phyloP scores from a whole-genome alignment of 371 early-diverging fungal genomes.

The Mucor sp. region DNA sequence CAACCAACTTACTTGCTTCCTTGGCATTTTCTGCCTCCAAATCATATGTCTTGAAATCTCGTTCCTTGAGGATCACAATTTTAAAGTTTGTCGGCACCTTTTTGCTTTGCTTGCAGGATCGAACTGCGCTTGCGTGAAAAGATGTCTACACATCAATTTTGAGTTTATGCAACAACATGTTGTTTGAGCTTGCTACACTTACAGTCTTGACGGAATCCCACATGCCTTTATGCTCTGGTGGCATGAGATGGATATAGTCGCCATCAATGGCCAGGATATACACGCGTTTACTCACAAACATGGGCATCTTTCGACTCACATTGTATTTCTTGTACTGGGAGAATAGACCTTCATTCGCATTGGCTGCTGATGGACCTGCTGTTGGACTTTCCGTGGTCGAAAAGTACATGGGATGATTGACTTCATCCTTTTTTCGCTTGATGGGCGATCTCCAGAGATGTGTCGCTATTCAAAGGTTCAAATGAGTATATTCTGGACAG shows the following conservation, averaged over 20 bases:
- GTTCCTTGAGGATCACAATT: conserved; percentile 64
- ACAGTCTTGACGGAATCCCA: conserved; percentile 86
- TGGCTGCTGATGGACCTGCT: conserved; percentile 20
- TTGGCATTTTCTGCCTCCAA: conserved; percentile 74
- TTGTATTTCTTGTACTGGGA: conserved; percentile 62
- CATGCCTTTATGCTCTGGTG: conserved; percentile 79
- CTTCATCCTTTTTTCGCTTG: conserved; percentile 50
- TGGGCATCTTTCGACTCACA: conserved; percentile 77
- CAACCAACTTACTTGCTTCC: conserved; percentile 71
- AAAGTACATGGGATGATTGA: conserved; percentile 39
- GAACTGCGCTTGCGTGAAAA: conserved; percentile 77
- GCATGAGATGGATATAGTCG: conserved; percentile 90
- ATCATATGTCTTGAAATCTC: conserved; percentile 78
- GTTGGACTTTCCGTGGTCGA: conserved; percentile 24
- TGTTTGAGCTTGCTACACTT: conserved; percentile 9
- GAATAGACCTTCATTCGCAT: conserved; percentile 37
- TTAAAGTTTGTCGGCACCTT: conserved; percentile 78
- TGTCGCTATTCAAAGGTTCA: conserved; percentile 20
- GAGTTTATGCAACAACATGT: too few species aligned
- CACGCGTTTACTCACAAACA: conserved; percentile 84
- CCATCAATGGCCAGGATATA: conserved; percentile 93
- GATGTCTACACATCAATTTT: conserved; percentile 51
- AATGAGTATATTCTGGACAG: too few species aligned
- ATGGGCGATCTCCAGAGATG: conserved; percentile 54
- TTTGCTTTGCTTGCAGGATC: conserved; percentile 79